Evolutionary conservation across 805 yeast species (phyloP), one percentile per base, ranked within the genome.

Genomic region (Candida yuanshanica): DNA sequence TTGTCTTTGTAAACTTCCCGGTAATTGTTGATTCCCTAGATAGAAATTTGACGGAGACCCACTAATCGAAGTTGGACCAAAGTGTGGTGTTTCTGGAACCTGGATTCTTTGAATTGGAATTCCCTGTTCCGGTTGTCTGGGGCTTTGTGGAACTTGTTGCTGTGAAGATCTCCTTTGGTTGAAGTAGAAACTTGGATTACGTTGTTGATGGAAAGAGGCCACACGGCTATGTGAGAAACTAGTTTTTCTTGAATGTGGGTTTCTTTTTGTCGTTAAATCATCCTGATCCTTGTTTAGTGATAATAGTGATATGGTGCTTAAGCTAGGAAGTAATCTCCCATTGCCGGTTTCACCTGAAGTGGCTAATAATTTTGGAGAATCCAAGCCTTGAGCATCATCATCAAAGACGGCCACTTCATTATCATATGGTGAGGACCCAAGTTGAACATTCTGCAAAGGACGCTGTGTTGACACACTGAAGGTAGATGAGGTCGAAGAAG

Each of bases 281-380:
- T 14, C 35, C 39, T 42, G 41, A 9, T 50, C 53, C 27, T 43
- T 48, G 18, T 45, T 49, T 18, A 55, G 36, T 4, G 58, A 53
- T 16, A 55, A 39, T 9, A 55, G 35, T 1, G 60, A 55, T 2
- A 55, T 55, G 10, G 58, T 52, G 4, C 53, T 48, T 4, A 52
- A 35, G 9, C 48, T 45, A 3, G 53, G 53, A 1, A 53, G 36
- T 18, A 55, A 33, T 12, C 35, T 39, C 9, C 50, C 48, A 8
- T 33, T 23, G 2, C 46, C 39, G 17, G 43, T 41, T 2, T 44
- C 57, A 3, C 40, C 47, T 0, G 56, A 50, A 2, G 58, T 53
- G 0, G 59, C 58, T n/a, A 51, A 14, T 13, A 52, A 35, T 11
- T 39, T 46, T 7, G 60, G 60, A 2, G 58, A 52, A 2, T 40